phyloP scores from a whole-genome alignment of 306 rosid species.

The Abrus precatorius region DNA sequence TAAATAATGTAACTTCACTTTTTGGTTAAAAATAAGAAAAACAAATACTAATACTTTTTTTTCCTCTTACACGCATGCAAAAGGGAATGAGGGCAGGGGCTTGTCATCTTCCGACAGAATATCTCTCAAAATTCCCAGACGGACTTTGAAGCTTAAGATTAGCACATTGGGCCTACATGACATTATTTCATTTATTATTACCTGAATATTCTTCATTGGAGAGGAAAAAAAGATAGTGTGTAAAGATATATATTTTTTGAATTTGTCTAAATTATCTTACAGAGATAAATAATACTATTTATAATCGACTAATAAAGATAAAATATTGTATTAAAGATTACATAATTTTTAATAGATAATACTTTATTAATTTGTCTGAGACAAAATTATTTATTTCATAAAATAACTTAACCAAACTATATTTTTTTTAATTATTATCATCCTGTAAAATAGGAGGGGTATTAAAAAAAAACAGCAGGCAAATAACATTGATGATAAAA shows the following conservation, averaged over 20 bases:
- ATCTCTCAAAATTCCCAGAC: conserved; percentile 2
- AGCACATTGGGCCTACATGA: neutral
- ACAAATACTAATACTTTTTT: neutral
- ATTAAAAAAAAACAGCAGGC: neutral
- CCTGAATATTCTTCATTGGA: neutral
- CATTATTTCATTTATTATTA: neutral
- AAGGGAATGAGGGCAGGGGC: neutral
- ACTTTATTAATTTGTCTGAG: too few species aligned
- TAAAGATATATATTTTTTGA: too few species aligned
- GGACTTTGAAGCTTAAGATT: neutral
- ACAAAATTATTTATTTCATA: too few species aligned
- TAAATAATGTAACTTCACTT: too few species aligned
- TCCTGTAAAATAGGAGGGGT: neutral
- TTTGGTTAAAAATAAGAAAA: too few species aligned
- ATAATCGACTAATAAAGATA: too few species aligned
- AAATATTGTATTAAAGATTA: too few species aligned
- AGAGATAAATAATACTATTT: too few species aligned
- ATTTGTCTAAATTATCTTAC: too few species aligned
- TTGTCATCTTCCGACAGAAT: neutral
- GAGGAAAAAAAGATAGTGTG: neutral
- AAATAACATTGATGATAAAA: neutral
- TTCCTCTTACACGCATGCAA: neutral
- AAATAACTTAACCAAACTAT: too few species aligned
- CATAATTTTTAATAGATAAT: too few species aligned
- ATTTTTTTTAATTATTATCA: neutral